Evolutionary conservation across 1,284 basidiomycete genomes (phyloP), one percentile per base, ranked within the genome.

Genomic region (Tilletia indica): DNA sequence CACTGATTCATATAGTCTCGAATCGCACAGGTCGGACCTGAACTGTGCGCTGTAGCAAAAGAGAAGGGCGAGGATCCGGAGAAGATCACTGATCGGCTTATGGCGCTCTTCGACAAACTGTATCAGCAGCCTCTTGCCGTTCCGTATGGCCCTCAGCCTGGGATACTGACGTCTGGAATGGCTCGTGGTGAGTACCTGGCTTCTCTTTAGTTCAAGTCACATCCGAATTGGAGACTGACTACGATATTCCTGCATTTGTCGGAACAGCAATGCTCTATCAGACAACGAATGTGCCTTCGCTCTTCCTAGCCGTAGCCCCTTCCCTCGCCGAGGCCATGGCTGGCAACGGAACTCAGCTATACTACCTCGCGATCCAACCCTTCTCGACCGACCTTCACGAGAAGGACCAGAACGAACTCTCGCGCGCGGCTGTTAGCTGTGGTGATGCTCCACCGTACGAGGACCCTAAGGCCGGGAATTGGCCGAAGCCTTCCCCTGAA

Each of bases 151-250:
- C 67, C 70, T 11, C 73, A 76, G 2, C 83, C 85, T 0, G 85
- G 85, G 0, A 75, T 83, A n/a, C 76, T 87, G 6, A 86, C 85
- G 4, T 80, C 80, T 6, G 86, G 86, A 4, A 48, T 67, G 78
- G 81, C 56, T 83, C 80, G 1, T 75, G 84, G 36, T 77, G 56
- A 58, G 56, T 34, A 25, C 51, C 14, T 31, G 25, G 25, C 25
- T 31, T 31, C 25, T 31, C 25, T 31, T 31, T 2, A 31, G 25
- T 2, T 31, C 25, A 2, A 31, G 25, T 31, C 25, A 31, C 2
- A 0, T 31, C 25, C 25, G 25, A 31, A 1, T 31, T 31, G 25
- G 2, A 31, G 25, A 31, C 25, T 31, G 25, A 31, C 25, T 2
- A 31, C 25, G 25, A 31, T 31, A 31, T 31, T 31, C 25, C 25